Conservation (phyloP, 1,284 basidiomycete genomes). For the Serendipita sp. region DNA sequence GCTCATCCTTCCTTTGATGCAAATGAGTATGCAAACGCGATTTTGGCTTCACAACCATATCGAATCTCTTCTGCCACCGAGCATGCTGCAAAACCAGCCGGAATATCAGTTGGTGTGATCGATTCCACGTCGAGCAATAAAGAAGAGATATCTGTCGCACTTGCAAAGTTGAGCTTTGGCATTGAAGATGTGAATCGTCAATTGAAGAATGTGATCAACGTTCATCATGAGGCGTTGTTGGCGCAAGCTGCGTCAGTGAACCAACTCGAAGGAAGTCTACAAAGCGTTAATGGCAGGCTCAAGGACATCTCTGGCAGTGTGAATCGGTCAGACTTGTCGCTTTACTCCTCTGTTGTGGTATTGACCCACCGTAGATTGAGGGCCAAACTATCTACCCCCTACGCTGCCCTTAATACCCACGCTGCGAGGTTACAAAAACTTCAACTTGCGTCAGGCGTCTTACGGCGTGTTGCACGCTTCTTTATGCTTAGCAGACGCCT, state of each 20-base stretch:
- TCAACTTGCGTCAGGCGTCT: conserved; percentile 68
- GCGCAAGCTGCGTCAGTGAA: conserved; percentile 54
- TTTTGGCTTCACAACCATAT: conserved; percentile 68
- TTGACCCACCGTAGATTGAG: conserved; percentile 18
- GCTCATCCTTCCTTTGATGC: conserved; percentile 60
- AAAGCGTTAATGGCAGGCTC: conserved; percentile 47
- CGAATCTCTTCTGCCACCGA: conserved; percentile 25
- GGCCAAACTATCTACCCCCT: conserved; percentile 67
- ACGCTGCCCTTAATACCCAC: conserved; percentile 53
- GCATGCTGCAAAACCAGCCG: conserved; percentile 14
- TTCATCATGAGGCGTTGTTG: conserved; percentile 61
- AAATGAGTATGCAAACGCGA: conserved; percentile 77
- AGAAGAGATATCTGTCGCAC: conserved; percentile 75
- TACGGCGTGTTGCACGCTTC: conserved; percentile 70
- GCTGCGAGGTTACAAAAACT: conserved; percentile 62
- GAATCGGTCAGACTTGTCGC: conserved; percentile 23
- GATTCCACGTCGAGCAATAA: conserved; percentile 36
- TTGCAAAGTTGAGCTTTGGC: conserved; percentile 67
- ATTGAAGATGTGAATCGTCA: conserved; percentile 84
- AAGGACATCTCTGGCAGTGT: conserved; percentile 6
- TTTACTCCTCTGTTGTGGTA: conserved; percentile 24
- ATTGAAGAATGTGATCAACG: conserved; percentile 62
- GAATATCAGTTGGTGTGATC: conserved; percentile 23
- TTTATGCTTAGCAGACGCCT: conserved; percentile 66
- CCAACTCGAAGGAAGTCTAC: conserved; percentile 47